Conservation (phyloP, 1,284 basidiomycete species). For the Pseudozyma thailandica region DNA sequence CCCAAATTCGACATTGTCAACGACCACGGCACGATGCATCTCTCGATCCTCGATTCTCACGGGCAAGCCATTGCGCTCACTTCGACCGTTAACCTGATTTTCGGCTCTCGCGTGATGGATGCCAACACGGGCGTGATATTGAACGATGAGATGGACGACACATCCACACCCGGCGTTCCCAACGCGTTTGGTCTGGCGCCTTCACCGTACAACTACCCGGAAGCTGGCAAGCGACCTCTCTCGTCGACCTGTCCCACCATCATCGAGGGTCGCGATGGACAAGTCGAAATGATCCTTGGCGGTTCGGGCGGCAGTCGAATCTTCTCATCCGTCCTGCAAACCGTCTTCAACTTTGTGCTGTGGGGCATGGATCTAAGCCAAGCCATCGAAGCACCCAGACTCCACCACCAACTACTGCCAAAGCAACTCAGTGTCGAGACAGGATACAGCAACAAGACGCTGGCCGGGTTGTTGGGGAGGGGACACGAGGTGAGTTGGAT, state of each 20-base stretch:
- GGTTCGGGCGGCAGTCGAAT: slow-evolving; percentile 69
- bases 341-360: slow-evolving; percentile 78
- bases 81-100: slow-evolving; percentile 70
- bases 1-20: slow-evolving; percentile 65
- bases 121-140: slow-evolving; percentile 55
- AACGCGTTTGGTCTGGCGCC: slow-evolving; percentile 69
- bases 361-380: slow-evolving; percentile 82
- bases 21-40: slow-evolving; percentile 69
- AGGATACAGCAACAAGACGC: slow-evolving; percentile 36
- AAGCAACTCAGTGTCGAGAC: slow-evolving; percentile 52
- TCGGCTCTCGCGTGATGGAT: slow-evolving; percentile 64
- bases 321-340: slow-evolving; percentile 82
- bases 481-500: slow-evolving; percentile 52
- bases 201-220: slow-evolving; percentile 68
- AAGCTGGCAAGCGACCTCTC: slow-evolving; percentile 68
- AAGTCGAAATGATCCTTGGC: slow-evolving; percentile 68
- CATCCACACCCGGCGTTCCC: slow-evolving; percentile 67
- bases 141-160: slow-evolving; percentile 71
- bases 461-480: slow-evolving; percentile 36
- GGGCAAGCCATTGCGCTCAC: slow-evolving; percentile 69
- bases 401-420: slow-evolving; percentile 80
- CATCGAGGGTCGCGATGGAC: slow-evolving; percentile 65
- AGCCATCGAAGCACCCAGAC: slow-evolving; percentile 84
- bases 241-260: slow-evolving; percentile 69
- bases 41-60: slow-evolving; percentile 67